Percentiles rank a stretch among this genome's conserved stretches.
Conservation (phyloP, 2,329 filamentous ascomycete species). For the Hypoxylon sp. region DNA sequence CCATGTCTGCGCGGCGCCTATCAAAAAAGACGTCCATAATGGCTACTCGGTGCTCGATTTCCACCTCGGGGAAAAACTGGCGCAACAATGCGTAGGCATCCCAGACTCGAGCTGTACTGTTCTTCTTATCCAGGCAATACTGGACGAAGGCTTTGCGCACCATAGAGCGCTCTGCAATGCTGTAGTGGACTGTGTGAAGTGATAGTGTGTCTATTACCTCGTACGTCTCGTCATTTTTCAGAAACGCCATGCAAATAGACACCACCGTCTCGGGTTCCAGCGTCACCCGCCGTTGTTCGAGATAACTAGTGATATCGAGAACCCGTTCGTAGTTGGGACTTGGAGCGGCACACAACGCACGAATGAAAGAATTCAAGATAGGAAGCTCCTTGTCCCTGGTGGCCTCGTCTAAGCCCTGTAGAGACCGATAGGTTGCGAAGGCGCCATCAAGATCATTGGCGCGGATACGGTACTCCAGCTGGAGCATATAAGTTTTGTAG, state of each 20-base stretch:
- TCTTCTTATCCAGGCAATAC: constrained; percentile 75
- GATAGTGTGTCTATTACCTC: constrained; percentile 88
- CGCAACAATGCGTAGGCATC: constrained; percentile 75
- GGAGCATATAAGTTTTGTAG: constrained; percentile 78
- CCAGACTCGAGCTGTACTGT: constrained; percentile 75
- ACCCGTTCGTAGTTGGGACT: constrained; percentile 78
- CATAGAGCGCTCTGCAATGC: constrained; percentile 75
- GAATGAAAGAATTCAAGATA: constrained; percentile 79
- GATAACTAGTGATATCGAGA: constrained; percentile 78
- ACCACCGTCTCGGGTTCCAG: constrained; percentile 83
- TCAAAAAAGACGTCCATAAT: constrained; percentile 89
- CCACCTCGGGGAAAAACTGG: constrained; percentile 76
- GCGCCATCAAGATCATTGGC: constrained; percentile 81
- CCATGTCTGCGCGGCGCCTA: constrained; percentile 85
- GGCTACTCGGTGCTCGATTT: constrained; percentile 73
- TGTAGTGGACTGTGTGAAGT: constrained; percentile 78
- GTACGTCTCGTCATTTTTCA: constrained; percentile 81
- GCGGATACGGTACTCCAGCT: constrained; percentile 82
- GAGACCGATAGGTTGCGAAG: constrained; percentile 72
- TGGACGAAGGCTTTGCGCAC: constrained; percentile 76
- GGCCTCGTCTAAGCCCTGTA: constrained; percentile 70
- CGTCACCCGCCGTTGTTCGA: constrained; percentile 77
- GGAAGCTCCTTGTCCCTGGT: constrained; percentile 71
- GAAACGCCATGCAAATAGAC: constrained; percentile 79
- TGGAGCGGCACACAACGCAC: constrained; percentile 73